Conservation (phyloP, 768 basidiomycete species). For the Tylopilus balloui region DNA sequence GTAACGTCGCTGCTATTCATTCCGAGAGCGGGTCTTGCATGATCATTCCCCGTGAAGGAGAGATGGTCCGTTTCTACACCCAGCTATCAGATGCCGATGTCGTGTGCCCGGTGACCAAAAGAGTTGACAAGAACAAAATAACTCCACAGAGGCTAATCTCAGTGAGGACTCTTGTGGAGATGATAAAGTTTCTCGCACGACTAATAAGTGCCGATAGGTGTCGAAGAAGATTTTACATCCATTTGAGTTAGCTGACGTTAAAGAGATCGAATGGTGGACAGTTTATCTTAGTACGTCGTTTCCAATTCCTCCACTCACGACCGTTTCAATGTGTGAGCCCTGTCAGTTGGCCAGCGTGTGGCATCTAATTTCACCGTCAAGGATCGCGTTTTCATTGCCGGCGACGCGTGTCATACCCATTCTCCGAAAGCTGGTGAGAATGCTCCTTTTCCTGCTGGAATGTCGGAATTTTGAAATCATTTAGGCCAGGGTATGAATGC, state of each 20-base stretch:
- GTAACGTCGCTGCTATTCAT: background rate
- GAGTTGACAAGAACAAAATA: background rate
- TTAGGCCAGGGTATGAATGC: conserved; percentile 2
- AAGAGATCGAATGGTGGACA: conserved; percentile 65
- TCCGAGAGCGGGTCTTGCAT: background rate
- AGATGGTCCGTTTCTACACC: background rate
- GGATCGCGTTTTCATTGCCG: conserved; percentile 69
- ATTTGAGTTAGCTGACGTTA: conserved; percentile 44
- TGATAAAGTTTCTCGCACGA: background rate
- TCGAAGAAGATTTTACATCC: conserved; percentile 33
- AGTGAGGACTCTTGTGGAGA: background rate
- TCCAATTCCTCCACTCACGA: background rate
- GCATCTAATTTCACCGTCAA: conserved; percentile 56
- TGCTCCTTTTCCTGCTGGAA: background rate
- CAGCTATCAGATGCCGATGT: background rate
- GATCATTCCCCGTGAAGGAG: conserved; percentile 2
- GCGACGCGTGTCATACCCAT: conserved; percentile 71
- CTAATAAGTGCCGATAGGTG: background rate
- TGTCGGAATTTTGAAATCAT: background rate
- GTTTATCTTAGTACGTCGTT: conserved; percentile 56
- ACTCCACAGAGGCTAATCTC: background rate
- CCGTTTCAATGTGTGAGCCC: background rate
- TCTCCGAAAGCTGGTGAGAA: conserved; percentile 57
- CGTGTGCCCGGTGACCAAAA: background rate
- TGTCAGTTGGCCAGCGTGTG: conserved; percentile 67